These are phyloP conservation scores for Pseudogymnoascus sp. DNA, from an alignment of 2,329 filamentous ascomycete species.

Conservation along the genomic window DNA sequence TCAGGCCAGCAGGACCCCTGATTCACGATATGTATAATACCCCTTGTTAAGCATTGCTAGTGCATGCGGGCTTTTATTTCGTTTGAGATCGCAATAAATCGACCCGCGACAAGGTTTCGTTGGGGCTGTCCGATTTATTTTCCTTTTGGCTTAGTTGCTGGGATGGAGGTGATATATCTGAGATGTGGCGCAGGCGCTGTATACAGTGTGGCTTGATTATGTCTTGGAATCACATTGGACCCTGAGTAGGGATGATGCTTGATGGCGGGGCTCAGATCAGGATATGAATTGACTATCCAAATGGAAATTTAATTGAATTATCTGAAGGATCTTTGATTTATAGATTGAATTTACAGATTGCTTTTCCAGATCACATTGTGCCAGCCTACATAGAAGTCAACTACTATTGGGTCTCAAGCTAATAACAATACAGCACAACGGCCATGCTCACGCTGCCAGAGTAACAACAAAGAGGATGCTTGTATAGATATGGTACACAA, in stretches of 20 bases:
- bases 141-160: neutral
- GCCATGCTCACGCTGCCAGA: conserved; percentile 68
- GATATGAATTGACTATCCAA: neutral
- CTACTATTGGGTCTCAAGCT: neutral
- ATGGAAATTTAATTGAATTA: neutral
- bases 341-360: neutral
- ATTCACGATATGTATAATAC: neutral
- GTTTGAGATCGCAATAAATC: conserved; percentile 4
- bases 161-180: neutral
- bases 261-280: neutral
- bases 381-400: neutral
- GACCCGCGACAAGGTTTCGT: neutral
- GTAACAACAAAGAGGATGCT: conserved; percentile 70
- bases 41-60: conserved; percentile 1
- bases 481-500: conserved; percentile 82
- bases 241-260: neutral
- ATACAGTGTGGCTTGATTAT: neutral
- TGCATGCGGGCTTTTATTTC: neutral
- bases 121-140: neutral
- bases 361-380: neutral
- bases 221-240: neutral
- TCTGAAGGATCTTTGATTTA: neutral
- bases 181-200: neutral
- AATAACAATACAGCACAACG: conserved; percentile 48
- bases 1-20: neutral